Base-by-base conservation (phyloP, 192 early-diverging fungal genomes). In the Gorgonomyces haynaldii region DNA sequence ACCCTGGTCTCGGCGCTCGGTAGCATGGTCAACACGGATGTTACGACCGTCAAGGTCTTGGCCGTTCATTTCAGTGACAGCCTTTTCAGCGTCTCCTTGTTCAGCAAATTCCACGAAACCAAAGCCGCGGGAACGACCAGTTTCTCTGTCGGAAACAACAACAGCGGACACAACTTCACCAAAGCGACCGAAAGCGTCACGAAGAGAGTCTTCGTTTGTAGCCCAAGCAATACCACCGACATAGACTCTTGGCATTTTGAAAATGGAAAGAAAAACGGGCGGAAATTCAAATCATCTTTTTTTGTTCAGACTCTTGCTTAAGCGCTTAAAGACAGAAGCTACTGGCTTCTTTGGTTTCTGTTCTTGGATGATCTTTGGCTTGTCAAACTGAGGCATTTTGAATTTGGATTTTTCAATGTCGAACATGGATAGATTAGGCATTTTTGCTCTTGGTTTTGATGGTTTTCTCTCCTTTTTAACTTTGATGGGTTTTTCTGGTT, bases 41-140 rank as follows among this genome's bases (percentile, higher is more conserved):
- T 64, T 50, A 41, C 91, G 86, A 23, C 85, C 89, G 52, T 88
- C 79, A 31, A 92, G 62, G 37, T 84, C 81, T 45, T 74, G 69
- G 31, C 74, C 75, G 65, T 72, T 75, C 44, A 85, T 58, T 25
- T 56, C 72, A 12, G 74, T 55, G 45, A 84, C 75, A 34, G 89
- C 86, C 22, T 62, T 61, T 13, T 85, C 70, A 42, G 89, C 89
- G 30, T 76, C 76, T 10, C 79, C 78, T 25, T 58, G 24, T 32
- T 62, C 66, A 23, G 65, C 66, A 37, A 70, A 76, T 39, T 74
- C 82, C 36, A 91, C 83, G 58, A 96, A 92, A 1, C 86, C 91
- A 64, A 88, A 92, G 15, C 89, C 89, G 52, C 86, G 80, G 48
- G 82, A 84, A 57, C 81, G 79, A 42, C 74, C 82, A 46, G 80